Conservation (phyloP, 306 rosid genomes). For the Castanopsis chinensis region DNA sequence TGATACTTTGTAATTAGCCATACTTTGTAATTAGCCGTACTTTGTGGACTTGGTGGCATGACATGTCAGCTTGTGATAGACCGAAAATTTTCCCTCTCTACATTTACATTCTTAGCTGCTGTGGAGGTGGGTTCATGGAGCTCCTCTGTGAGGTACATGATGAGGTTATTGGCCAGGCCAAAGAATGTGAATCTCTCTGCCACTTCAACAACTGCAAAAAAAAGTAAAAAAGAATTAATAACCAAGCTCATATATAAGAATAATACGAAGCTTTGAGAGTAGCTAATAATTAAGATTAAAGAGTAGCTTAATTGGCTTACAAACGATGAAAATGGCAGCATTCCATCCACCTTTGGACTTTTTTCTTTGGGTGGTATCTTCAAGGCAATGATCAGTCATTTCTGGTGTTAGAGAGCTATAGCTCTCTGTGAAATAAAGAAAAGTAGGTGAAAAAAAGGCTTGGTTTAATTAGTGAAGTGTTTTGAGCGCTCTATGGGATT, state of each 20-base stretch:
- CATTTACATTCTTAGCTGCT: slow-evolving; percentile 45
- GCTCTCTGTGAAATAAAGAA: too few relatives aligned
- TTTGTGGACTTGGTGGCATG: too few relatives aligned
- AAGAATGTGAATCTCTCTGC: slow-evolving; percentile 48
- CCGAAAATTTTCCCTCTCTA: too few relatives aligned
- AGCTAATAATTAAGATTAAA: too few relatives aligned
- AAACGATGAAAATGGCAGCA: slow-evolving; percentile 57
- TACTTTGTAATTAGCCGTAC: too few relatives aligned
- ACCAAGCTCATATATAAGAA: background rate
- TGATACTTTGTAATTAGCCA: too few relatives aligned
- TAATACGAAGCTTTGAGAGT: background rate
- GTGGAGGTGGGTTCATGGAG: slow-evolving; percentile 20
- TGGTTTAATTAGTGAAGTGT: background rate
- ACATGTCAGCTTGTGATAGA: too few relatives aligned
- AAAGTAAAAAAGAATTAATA: background rate
- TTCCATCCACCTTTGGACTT: slow-evolving; percentile 46
- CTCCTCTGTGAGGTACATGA: slow-evolving; percentile 34
- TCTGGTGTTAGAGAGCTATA: background rate
- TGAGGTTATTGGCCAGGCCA: slow-evolving; percentile 43
- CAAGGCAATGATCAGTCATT: background rate
- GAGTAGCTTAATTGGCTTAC: slow-evolving; percentile 19
- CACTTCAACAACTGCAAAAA: slow-evolving; percentile 43
- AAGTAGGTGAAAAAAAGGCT: too few relatives aligned
- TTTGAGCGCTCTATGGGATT: background rate
- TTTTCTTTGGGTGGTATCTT: background rate